These are phyloP conservation scores for Rauvolfia tetraphylla DNA, from an alignment of 257 asterid genomes.

Conservation along the genomic window DNA sequence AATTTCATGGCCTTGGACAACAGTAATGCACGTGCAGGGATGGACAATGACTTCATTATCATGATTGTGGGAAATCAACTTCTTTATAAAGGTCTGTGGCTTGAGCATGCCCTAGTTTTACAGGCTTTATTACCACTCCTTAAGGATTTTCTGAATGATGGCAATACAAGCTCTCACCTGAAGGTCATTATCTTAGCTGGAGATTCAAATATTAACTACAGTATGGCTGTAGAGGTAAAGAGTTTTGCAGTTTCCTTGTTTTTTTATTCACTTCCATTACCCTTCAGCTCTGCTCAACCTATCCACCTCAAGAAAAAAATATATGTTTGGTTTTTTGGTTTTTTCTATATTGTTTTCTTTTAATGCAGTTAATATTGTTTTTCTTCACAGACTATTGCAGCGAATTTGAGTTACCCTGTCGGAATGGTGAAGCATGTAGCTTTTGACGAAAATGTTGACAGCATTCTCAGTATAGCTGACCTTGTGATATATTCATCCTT, in stretches of 20 bases:
- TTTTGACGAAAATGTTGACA: constrained; percentile 41
- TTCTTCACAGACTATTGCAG: constrained; percentile 59
- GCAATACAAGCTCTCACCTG: constrained; percentile 49
- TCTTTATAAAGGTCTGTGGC: constrained; percentile 76
- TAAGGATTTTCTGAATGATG: constrained; percentile 32
- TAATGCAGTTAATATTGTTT: constrained; percentile 10
- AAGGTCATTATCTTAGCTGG: constrained; percentile 65
- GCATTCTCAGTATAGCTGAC: constrained; percentile 50
- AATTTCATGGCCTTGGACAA: constrained; percentile 27
- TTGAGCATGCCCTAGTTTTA: constrained; percentile 81
- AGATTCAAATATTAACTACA: constrained; percentile 53
- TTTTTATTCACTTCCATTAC: background rate
- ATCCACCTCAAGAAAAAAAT: background rate
- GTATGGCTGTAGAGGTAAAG: constrained; percentile 69
- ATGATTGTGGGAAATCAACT: constrained; percentile 73
- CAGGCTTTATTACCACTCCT: constrained; percentile 65
- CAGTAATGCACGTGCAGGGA: constrained; percentile 29
- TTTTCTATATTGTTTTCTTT: background rate
- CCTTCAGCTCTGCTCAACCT: background rate
- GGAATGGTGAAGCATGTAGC: constrained; percentile 59
- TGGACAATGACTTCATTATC: constrained; percentile 53
- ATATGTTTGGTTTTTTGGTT: background rate
- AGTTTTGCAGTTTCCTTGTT: background rate
- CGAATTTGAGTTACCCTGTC: constrained; percentile 62
- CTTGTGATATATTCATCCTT: constrained; percentile 84